Base-by-base conservation (phyloP, 441 rosid genomes). In the Arabidopsis lyrata region DNA sequence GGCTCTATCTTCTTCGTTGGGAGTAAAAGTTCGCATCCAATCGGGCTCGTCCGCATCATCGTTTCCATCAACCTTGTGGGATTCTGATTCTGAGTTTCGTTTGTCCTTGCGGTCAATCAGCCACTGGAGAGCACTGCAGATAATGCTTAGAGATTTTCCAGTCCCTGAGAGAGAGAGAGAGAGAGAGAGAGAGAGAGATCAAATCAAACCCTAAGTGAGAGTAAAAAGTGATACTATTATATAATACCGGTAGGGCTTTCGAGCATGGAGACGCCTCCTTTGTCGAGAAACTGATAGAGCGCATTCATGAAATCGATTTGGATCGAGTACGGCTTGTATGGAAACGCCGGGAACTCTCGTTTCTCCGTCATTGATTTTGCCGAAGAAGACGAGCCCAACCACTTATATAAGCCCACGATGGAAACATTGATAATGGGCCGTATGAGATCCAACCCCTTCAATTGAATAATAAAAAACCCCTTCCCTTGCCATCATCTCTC, bases 211-310 rank as follows among this genome's bases (percentile, higher is more conserved):
- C 50, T 47, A 45, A 47, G 31, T 29, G 31, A 27, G 31, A 42
- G 22, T 45, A 16, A 45, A 6, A 45, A 16, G 1, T 15, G 22
- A 16, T 15, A 22, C 24, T 22, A 22, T 22, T 8, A 35, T 14
- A 55, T 16, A 88, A 55, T 16, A 88, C 99, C 97, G 1, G 97
- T 95, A 63, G 97, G 97, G 80, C 97, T 95, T 52, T 95, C 96
- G 69, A 95, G 97, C 92, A 95, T 89, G 88, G 97, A 89, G 64
- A 95, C 85, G 73, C 97, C 97, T 56, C 99, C 97, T 54, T 77
- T 80, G 38, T 92, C 96, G 47, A 95, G 80, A 56, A 78, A 92
- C 18, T 79, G 78, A 81, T 89, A 92, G 42, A 95, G 92, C 1
- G 96, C 88, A 15, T 79, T 82, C 97, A 95, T 92, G 87, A 95